Evolutionary conservation across 1,139 yeast species (phyloP), one percentile per base, ranked within the genome.

Genomic region (Yamadazyma taylorii): DNA sequence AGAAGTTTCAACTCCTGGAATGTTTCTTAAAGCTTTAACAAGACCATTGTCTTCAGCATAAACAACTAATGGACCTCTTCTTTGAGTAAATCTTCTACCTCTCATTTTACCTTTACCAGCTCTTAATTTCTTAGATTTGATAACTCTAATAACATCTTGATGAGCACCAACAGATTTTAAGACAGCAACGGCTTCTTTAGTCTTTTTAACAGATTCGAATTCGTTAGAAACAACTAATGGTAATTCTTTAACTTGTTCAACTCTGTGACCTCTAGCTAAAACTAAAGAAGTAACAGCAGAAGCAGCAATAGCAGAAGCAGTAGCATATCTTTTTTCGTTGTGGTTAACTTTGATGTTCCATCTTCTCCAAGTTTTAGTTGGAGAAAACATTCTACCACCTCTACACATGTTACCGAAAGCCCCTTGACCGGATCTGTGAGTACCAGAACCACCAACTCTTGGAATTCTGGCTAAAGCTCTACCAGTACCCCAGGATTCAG

Each of bases 391-490:
- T 80, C 98, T 96, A 81, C 98, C 98, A 75, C 97, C 97, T 80
- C 98, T 92, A 85, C 98, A 92, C 98, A 92, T 92, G 94, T 92
- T 92, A 84, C 98, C 98, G 82, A 92, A 92, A 71, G 98, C 98
- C 75, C 90, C 98, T 79, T 92, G 98, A 75, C 98, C 98, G 58
- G 97, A 83, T 80, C 98, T 92, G 95, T 89, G 97, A 73, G 98
- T 92, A 86, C 98, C 98, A 73, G 96, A 90, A 81, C 98, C 98
- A 78, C 96, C 96, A 71, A 92, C 97, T 85, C 98, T 90, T 81
- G 98, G 98, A 75, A 92, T 90, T 84, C 98, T 92, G 79, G 98
- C 97, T 69, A 92, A 97, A 78, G 98, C 98, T 82, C 98, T 90
- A 84, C 98, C 98, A 62, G 98, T 94, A 88, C 98, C 98, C 98